A percentile compares a stretch with the other conserved stretches of the same genome.
Conservation (phyloP, 176 grass and related monocot species). For the Bothriochloa decipiens region DNA sequence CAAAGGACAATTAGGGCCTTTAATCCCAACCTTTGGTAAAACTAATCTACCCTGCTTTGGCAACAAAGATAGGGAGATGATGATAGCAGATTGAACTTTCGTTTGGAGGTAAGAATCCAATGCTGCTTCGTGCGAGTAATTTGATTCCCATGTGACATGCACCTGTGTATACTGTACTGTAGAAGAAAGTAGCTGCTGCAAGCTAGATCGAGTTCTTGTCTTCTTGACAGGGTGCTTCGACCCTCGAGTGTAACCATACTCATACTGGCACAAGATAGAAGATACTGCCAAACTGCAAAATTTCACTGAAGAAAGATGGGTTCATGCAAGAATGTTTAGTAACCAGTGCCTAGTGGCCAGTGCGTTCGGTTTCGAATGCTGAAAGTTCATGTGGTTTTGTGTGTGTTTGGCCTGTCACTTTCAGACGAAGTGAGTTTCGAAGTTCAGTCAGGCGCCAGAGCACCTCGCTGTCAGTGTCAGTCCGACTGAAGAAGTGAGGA, state of each 20-base stretch:
- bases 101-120: slow-evolving; percentile 47
- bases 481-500: neutral
- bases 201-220: neutral
- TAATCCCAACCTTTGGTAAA: slow-evolving; percentile 50
- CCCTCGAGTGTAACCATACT: neutral
- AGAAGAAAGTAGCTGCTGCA: neutral
- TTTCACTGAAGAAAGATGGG: neutral
- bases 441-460: slow-evolving; percentile 12
- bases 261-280: neutral
- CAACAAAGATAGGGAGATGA: slow-evolving; percentile 18
- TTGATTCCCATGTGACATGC: slow-evolving; percentile 48
- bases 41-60: slow-evolving; percentile 46
- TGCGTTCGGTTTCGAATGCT: neutral
- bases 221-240: neutral
- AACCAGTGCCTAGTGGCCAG: neutral
- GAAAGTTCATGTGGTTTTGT: neutral
- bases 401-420: neutral
- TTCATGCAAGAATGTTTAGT: neutral
- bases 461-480: neutral
- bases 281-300: neutral
- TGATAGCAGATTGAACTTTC: slow-evolving; percentile 38
- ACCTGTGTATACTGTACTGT: neutral
- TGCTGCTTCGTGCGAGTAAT: slow-evolving; percentile 32
- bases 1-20: slow-evolving; percentile 61
- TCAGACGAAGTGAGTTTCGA: neutral